Conservation (phyloP, 345 rosid species). For the Xanthoceras sorbifolium region DNA sequence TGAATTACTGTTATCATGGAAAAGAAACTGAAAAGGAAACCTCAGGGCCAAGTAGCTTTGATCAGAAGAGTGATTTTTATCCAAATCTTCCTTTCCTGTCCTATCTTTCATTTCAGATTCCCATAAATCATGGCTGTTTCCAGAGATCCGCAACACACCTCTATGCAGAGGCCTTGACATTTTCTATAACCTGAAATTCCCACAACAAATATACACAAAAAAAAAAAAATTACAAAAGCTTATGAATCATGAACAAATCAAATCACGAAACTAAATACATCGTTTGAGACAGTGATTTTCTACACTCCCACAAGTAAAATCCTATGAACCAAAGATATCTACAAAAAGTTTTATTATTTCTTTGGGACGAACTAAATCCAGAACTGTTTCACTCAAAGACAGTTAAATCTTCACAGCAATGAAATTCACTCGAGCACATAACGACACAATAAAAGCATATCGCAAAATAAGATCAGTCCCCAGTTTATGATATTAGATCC, state of each 20-base stretch:
- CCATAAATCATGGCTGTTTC: conserved; percentile 56
- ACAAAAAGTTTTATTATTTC: background rate
- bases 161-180: conserved; percentile 88
- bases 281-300: conserved; percentile 4
- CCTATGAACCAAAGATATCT: background rate
- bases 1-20: conserved; percentile 44
- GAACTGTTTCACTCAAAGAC: background rate
- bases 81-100: conserved; percentile 63
- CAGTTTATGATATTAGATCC: conserved; percentile 41
- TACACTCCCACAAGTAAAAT: background rate
- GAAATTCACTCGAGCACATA: background rate
- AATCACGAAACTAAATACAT: background rate
- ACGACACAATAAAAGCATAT: background rate
- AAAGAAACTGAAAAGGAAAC: conserved; percentile 60
- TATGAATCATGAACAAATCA: background rate
- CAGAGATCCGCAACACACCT: conserved; percentile 65
- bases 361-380: background rate
- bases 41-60: conserved; percentile 46
- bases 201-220: conserved; percentile 12
- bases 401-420: conserved; percentile 2
- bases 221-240: background rate
- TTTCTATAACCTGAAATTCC: conserved; percentile 37
- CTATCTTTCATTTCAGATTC: conserved; percentile 83
- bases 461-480: conserved; percentile 19
- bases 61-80: conserved; percentile 57